Base-by-base conservation (phyloP, 1,139 yeast genomes). In the Hyphopichia wangnamkhiaoensis region DNA sequence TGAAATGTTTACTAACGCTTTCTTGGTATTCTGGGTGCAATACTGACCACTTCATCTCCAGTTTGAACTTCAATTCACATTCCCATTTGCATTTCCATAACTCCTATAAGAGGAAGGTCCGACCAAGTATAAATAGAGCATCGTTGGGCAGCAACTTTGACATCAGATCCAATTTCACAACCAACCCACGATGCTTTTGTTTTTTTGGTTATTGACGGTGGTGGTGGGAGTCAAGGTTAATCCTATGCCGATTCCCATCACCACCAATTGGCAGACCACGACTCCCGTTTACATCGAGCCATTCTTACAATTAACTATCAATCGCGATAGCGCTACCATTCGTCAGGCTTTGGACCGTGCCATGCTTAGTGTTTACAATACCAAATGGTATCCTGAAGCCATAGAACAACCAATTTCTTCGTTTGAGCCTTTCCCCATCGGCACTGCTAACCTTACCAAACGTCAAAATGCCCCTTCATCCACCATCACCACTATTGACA, bases 341-440 rank as follows among this genome's bases (percentile, higher is more conserved):
- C 31, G 35, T 10, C 43, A 45, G 4, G 63, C 61, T 9, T 58
- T 60, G 34, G 33, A 48, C 13, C 44, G 59, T 29, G 46, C 52
- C 20, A 26, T 54, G 3, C 29, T 40, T 1, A 48, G 59, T 1
- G 38, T 63, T 12, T 33, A 38, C 12, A 30, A 43, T 2, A 38
- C 56, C 20, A 52, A 56, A 42, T 65, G 68, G 65, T 49, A 43
- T 34, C 68, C 68, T 6, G 54, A 52, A n/a, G 63, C 62, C 4
- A 42, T 46, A 27, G 66, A 56, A 40, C 47, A 38, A 13, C 53
- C 54, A 20, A 43, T 46, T 26, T 31, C 50, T 3, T 26, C 29
- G 12, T 50, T 35, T 31, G 42, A 39, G 13, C 39, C 54, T 12
- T 44, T 44, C 34, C 57, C 57, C 3, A 36, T 45, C 3, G 31